Conservation (phyloP, 2,329 filamentous ascomycete genomes). For the Coniochaeta prunicola region DNA sequence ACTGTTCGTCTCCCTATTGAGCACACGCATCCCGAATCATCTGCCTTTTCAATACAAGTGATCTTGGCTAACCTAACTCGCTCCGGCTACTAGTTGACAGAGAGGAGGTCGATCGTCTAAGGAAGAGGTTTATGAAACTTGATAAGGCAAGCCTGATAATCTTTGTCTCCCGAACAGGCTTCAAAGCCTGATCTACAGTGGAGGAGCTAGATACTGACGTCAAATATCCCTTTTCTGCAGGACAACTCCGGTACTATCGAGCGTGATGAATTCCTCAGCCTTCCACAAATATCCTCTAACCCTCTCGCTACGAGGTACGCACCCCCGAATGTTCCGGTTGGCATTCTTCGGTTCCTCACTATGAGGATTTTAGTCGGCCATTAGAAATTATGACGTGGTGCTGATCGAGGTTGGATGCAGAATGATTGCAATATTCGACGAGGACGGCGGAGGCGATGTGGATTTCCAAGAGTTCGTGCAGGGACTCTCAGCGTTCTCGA, state of each 20-base stretch:
- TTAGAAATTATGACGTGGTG: neutral
- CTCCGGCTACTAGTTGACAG: conserved; percentile 64
- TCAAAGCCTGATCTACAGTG: conserved; percentile 3
- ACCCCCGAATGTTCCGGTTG: neutral
- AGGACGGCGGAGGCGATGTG: conserved; percentile 94
- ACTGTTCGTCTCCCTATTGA: conserved; percentile 56
- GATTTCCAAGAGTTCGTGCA: conserved; percentile 98
- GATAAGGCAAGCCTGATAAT: conserved; percentile 65
- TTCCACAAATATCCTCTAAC: conserved; percentile 96
- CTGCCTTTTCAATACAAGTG: neutral
- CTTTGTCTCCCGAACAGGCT: neutral
- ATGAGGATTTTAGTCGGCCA: neutral
- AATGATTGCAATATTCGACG: conserved; percentile 99
- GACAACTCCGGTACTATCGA: conserved; percentile 98
- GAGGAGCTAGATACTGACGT: conserved; percentile 2
- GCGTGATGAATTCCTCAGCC: conserved; percentile 93
- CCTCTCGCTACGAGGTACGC: conserved; percentile 84
- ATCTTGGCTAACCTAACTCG: conserved; percentile 3
- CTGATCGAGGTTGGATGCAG: conserved; percentile 31
- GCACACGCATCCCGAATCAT: neutral
- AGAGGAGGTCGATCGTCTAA: conserved; percentile 90
- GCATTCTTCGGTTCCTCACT: neutral
- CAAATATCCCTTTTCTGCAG: conserved; percentile 34
- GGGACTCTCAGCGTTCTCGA: conserved; percentile 89
- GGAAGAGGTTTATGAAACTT: conserved; percentile 98